Percentiles rank a stretch among this genome's conserved stretches.
phyloP scores from a whole-genome alignment of 805 yeast species.

The Saccharomycopsis vini region DNA sequence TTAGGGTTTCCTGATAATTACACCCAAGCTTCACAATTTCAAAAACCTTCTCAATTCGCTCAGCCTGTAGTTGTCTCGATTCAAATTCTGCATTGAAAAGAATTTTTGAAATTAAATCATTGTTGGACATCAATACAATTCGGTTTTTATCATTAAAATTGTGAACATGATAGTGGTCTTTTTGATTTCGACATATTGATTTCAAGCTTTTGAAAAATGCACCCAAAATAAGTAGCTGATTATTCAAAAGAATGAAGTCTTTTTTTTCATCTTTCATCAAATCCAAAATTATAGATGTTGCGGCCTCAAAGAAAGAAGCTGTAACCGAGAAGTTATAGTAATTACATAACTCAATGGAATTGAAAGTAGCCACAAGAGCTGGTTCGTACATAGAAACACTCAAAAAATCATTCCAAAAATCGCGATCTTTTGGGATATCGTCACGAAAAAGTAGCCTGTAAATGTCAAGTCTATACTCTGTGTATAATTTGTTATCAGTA shows the following conservation, averaged over 20 bases:
- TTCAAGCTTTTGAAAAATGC: slow-evolving; percentile 15
- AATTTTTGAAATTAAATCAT: not conserved
- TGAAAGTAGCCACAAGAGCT: slow-evolving; percentile 18
- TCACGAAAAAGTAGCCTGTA: slow-evolving; percentile 14
- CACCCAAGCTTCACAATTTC: slow-evolving; percentile 6
- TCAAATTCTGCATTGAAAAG: too few species aligned
- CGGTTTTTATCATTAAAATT: not conserved
- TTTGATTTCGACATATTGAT: slow-evolving; percentile 3
- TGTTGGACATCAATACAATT: not conserved
- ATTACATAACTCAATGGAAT: slow-evolving; percentile 6
- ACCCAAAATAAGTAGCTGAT: slow-evolving; percentile 13
- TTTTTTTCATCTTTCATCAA: not conserved
- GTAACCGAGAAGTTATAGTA: slow-evolving; percentile 1
- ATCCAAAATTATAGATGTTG: not conserved
- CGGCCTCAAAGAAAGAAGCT: slow-evolving; percentile 1
- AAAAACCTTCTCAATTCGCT: not conserved
- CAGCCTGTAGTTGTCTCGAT: not conserved
- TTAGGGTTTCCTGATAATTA: not conserved
- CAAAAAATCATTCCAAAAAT: slow-evolving; percentile 18
- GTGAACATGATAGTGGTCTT: not conserved
- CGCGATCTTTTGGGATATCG: slow-evolving; percentile 1
- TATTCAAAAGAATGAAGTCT: slow-evolving; percentile 10
- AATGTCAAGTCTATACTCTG: too few species aligned
- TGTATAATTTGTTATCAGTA: too few species aligned
- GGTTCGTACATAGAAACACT: slow-evolving; percentile 15